A percentile compares a stretch with the other conserved stretches of the same genome.
Evolutionary conservation across 2,329 filamentous ascomycete genomes (phyloP).

Genomic region (Coniochaeta sp.): DNA sequence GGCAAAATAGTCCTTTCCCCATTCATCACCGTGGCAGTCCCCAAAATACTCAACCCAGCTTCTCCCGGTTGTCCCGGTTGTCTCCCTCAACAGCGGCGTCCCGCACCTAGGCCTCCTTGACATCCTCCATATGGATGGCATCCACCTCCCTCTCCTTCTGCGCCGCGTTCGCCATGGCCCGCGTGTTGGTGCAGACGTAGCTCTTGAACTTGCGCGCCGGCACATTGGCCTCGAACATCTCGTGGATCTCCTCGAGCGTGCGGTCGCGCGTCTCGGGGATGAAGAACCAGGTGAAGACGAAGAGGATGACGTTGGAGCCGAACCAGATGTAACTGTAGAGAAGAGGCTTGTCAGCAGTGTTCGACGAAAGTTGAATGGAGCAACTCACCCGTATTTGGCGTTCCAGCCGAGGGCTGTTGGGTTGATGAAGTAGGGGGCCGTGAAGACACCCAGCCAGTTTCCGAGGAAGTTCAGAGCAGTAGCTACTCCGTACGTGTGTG

Average conservation of each 20-base stretch:
- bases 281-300: constrained; percentile 34
- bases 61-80: no score
- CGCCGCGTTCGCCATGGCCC: constrained; percentile 6
- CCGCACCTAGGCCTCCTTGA: no score
- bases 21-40: no score
- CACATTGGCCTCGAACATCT: constrained; percentile 26
- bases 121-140: constrained; percentile 3
- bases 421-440: constrained; percentile 35
- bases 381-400: constrained; percentile 21
- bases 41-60: no score
- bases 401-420: constrained; percentile 29
- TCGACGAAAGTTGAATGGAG: no score
- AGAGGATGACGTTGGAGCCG: constrained; percentile 24
- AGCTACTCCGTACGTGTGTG: constrained; percentile 29
- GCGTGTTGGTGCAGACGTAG: constrained; percentile 6
- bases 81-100: no score
- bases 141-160: constrained; percentile 4
- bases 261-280: constrained; percentile 37
- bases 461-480: constrained; percentile 31
- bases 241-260: constrained; percentile 41
- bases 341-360: background rate
- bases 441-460: constrained; percentile 31
- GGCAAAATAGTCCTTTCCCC: no score
- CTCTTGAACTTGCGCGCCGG: constrained; percentile 12
- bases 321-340: constrained; percentile 31